Base-by-base conservation (phyloP, 1,139 yeast genomes). In the Tardiomyces digboiensis region DNA sequence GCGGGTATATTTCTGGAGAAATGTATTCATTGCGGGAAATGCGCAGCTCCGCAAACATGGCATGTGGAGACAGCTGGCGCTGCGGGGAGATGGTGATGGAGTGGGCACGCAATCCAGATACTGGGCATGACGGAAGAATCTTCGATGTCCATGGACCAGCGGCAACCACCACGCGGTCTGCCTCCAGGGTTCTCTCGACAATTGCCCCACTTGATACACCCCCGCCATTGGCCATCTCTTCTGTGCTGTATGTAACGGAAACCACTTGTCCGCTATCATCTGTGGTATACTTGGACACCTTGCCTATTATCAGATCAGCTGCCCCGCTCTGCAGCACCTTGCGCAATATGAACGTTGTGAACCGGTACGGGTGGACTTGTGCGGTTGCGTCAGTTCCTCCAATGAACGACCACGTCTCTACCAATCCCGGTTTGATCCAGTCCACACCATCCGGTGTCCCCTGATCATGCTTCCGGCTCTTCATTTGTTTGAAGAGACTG, bases 141-240 rank as follows among this genome's bases (percentile, higher is more conserved):
- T 81, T 83, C 1, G 95, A 82, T 2, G 97, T 88, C 98, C 98
- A 89, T 5, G 97, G 97, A 1, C 98, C 98, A 52, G 86, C 84
- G 0, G 94, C 72, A 54, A 89, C 70, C n/a, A 91, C 81, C 20
- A 86, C 78, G 57, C 84, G 81, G 57, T 84, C 87, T 37, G 86
- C 94, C 19, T 58, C 58, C 20, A 86, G 64, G 42, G 42, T 39
- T 18, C 14, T 20, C 37, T 33, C 19, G 19, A 20, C 19, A 19
- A 5, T 8, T 8, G 7, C 37, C 16, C 22, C 36, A 36, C 14
- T n/a, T n/a, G n/a, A n/a, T n/a, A n/a, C n/a, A n/a, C n/a, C n/a
- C n/a, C n/a, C n/a, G 37, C 37, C 37, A 20, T 19, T 8, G n/a
- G 19, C 7, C 19, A 16, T 20, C 3, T 13, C 13, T 3, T 19